Conservation (phyloP, 148 eudicot species). For the Fallopia convolvulus region DNA sequence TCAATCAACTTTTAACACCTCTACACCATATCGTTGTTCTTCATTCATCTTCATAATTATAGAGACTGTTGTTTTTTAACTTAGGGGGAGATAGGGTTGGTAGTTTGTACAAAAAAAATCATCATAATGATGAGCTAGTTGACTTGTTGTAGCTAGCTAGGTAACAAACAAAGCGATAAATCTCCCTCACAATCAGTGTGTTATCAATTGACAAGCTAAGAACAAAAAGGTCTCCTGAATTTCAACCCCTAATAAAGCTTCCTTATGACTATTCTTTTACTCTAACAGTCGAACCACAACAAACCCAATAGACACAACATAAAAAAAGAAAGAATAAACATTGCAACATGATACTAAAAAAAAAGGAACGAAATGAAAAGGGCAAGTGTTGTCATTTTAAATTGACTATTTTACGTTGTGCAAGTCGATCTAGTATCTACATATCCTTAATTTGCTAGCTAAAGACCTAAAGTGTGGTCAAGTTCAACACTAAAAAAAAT, state of each 20-base stretch:
- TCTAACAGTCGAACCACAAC: neutral
- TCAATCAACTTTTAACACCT: too few species aligned
- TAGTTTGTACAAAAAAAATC: neutral
- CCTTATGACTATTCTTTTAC: constrained; percentile 5
- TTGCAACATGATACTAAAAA: too few species aligned
- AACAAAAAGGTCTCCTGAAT: neutral
- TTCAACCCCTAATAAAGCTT: neutral
- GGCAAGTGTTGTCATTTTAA: neutral
- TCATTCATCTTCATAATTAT: too few species aligned
- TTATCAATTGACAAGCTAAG: constrained; percentile 7
- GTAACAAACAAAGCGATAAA: neutral
- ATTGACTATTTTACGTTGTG: neutral
- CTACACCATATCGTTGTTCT: too few species aligned
- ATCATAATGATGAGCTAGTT: neutral
- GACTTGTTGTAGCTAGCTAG: neutral
- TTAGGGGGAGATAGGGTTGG: neutral
- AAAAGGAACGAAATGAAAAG: neutral
- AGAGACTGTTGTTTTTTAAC: too few species aligned
- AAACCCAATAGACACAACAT: neutral
- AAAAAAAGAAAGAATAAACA: neutral
- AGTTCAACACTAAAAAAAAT: too few species aligned
- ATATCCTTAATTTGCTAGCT: too few species aligned
- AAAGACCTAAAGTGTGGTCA: too few species aligned
- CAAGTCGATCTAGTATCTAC: neutral
- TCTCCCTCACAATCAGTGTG: constrained; percentile 11